Evolutionary conservation across 2,329 filamentous ascomycete species (phyloP), one percentile per base, ranked within the genome.

Genomic region (Nothophoma quercina): DNA sequence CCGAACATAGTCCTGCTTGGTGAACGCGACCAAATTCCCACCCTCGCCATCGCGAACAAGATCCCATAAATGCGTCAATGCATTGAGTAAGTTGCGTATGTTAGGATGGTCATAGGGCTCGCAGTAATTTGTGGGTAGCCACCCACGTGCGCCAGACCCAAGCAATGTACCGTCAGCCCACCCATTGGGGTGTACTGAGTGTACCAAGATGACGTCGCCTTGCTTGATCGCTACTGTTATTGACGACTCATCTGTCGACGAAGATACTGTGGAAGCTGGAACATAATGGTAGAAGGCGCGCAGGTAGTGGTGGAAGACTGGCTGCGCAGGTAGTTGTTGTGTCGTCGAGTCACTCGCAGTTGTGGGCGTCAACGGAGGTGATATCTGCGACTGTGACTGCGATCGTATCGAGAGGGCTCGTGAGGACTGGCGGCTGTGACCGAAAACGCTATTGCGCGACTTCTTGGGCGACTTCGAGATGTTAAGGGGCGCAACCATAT

Each of bases 41-140:
- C 88, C 85, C 18, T 87, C 87, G 25, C 89, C 90, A 67, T 89
- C 91, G 65, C 90, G 84, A 63, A 96, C 83, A 44, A 96, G 79
- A 71, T 97, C 93, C 93, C 93, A 97, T 56, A 98, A 92, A 69
- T 95, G 90, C 12, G 95, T 86, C 55, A 97, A 80, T 1, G 93
- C 91, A 64, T 91, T 92, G 28, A 99, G 80, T 18, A 99, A 81
- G 58, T 86, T 92, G 47, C 87, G 85, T 82, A 98, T 93, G 59
- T 92, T 87, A 18, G 91, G 85, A 36, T 93, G 91, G 62, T 97
- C 91, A 72, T 97, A 99, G 8, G 91, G 84, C 71, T 97, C 93
- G 79, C 95, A 99, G 74, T 98, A 99, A 75, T 99, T 99, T 7
- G 95, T 99, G 2, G 95, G 95, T 55, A 99, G 80, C 95, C 95